Conservation (phyloP, 192 early-diverging fungal species). For the Haplosporangium gracile region DNA sequence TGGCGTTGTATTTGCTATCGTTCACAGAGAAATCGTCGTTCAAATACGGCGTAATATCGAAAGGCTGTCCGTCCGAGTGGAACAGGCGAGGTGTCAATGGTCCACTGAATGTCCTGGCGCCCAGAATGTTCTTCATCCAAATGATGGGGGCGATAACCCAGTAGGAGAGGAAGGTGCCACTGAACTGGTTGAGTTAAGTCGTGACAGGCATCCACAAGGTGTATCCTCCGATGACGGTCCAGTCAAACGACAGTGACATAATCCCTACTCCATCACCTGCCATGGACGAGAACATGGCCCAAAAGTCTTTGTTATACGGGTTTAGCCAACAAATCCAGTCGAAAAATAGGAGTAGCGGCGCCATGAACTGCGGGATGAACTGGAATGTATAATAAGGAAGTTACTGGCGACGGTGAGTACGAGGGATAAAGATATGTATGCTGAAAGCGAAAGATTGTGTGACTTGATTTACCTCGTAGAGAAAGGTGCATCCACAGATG, state of each 20-base stretch:
- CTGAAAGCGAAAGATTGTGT: not conserved
- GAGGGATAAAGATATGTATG: no score
- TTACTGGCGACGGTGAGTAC: not conserved
- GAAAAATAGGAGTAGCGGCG: conserved; percentile 14
- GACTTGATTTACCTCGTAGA: conserved; percentile 35
- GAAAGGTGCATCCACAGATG: conserved; percentile 51
- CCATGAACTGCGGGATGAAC: conserved; percentile 45
- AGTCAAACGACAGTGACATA: conserved; percentile 77
- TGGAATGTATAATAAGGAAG: not conserved
- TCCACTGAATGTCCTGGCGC: not conserved
- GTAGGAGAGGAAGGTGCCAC: conserved; percentile 66
- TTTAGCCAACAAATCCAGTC: conserved; percentile 18
- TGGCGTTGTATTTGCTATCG: conserved; percentile 54
- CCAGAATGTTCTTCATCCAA: conserved; percentile 61
- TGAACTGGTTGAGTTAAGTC: conserved; percentile 70
- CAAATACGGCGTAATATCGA: not conserved
- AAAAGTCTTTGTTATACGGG: conserved; percentile 12
- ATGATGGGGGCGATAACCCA: conserved; percentile 77
- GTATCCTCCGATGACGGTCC: conserved; percentile 40
- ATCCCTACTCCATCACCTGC: conserved; percentile 72
- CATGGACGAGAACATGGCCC: conserved; percentile 31
- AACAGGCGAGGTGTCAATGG: not conserved
- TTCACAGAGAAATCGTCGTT: conserved; percentile 26
- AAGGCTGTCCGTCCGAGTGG: not conserved
- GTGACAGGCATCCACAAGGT: conserved; percentile 29